Percentiles rank a stretch among this genome's conserved stretches.
Conservation (phyloP, 495 filamentous ascomycete species). For the Penicillium subrubescens region DNA sequence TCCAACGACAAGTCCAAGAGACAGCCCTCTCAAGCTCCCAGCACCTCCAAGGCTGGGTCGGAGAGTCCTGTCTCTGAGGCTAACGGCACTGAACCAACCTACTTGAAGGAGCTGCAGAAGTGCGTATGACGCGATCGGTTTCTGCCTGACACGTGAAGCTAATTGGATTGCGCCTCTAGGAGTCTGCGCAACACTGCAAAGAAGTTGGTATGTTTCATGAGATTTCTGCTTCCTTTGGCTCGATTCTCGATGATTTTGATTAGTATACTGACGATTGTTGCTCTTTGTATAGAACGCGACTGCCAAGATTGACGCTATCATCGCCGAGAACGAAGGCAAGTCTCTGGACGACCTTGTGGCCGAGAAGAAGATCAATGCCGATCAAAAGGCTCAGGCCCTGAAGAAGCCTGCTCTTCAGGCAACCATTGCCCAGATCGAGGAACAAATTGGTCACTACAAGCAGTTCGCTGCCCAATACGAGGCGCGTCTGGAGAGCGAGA, state of each 20-base stretch:
- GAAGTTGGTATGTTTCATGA: constrained; percentile 69
- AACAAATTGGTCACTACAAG: constrained; percentile 81
- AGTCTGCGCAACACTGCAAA: constrained; percentile 83
- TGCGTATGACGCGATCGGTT: constrained; percentile 59
- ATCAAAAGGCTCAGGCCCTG: constrained; percentile 75
- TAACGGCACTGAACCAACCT: constrained; percentile 67
- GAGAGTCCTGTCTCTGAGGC: constrained; percentile 49
- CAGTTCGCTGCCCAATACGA: constrained; percentile 80
- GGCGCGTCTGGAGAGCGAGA: constrained; percentile 65
- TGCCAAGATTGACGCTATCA: constrained; percentile 73
- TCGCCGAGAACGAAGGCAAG: constrained; percentile 74
- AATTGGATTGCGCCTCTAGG: constrained; percentile 47
- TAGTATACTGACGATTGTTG: constrained; percentile 9
- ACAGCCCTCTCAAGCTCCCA: constrained; percentile 31
- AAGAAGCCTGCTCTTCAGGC: constrained; percentile 89
- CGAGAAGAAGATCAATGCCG: constrained; percentile 82
- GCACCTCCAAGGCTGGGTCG: constrained; percentile 31
- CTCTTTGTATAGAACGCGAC: constrained; percentile 62
- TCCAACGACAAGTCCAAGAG: constrained; percentile 43
- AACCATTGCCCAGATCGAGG: constrained; percentile 72
- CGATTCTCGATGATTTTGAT: not conserved
- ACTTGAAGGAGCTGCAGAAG: constrained; percentile 87
- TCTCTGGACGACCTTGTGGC: constrained; percentile 82
- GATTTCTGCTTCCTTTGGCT: constrained; percentile 1
- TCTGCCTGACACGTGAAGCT: constrained; percentile 8